Base-by-base conservation (phyloP, 192 early-diverging fungal genomes). In the Phlyctochytrium bullatum region DNA sequence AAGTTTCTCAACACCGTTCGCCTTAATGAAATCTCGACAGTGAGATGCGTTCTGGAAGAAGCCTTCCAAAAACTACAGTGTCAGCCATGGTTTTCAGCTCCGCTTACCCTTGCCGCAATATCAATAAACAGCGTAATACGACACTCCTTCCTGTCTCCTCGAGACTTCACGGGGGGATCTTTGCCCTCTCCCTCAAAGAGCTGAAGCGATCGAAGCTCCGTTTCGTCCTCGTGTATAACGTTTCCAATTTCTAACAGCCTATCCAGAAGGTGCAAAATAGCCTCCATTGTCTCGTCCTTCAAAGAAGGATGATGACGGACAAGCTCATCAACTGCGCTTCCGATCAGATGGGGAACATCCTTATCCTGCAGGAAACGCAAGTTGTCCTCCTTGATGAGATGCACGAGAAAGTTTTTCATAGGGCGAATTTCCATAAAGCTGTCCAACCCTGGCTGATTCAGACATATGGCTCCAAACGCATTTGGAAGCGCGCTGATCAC, bases 401-500 rank as follows among this genome's bases (percentile, higher is more conserved):
- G 72, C 2, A 81, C 75, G 47, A 99, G 88, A 36, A 88, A 90
- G 61, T 88, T 86, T 6, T 75, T 72, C 17, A 98, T 75, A 3
- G 93, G 86, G 40, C 86, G 86, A 0, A 82, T 84, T 33, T 82
- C 76, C 51, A 83, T 88, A 72, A 96, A 90, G 67, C 89, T 85
- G 65, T 96, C 91, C 65, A 99, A 68, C 16, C 97, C 97, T 0
- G 78, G 71, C 10, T 86, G 74, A 72, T 99, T 99, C 36, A 99
- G 71, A 70, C 96, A 98, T 32, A 98, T 91, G 25, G 97, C 96
- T 34, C 96, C 95, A 79, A 99, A 91, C 0, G 93, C 96, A 65
- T 90, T 92, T 3, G 96, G 93, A 4, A 96, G 80, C 24, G 91
- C 90, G 50, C 82, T 81, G 17, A 91, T 72, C 0, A 88, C 87